Conservation (phyloP, 2,329 filamentous ascomycete genomes). For the Penicillium sp. region DNA sequence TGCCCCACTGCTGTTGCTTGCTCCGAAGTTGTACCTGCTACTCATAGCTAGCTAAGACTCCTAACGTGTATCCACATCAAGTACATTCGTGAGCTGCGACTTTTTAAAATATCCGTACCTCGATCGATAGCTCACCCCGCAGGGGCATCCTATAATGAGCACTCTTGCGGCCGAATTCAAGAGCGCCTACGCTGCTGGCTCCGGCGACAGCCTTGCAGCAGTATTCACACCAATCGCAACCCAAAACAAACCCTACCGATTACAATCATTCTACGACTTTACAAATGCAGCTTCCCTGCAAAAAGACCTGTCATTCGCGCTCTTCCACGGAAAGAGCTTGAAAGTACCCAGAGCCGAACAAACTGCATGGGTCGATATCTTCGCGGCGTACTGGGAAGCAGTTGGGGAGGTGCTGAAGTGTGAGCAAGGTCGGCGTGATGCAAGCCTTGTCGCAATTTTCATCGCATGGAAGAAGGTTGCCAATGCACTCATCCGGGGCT, state of each 20-base stretch:
- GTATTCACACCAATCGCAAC: conserved; percentile 72
- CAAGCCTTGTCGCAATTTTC: conserved; percentile 81
- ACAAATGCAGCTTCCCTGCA: conserved; percentile 66
- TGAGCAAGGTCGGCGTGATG: conserved; percentile 52
- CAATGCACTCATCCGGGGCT: conserved; percentile 74
- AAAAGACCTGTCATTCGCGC: conserved; percentile 66
- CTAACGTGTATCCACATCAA: background rate
- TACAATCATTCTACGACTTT: conserved; percentile 69
- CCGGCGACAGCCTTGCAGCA: conserved; percentile 71
- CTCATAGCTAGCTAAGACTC: background rate
- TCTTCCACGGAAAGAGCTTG: conserved; percentile 61
- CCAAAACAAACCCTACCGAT: conserved; percentile 59
- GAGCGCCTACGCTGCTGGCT: conserved; percentile 60
- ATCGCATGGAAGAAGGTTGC: conserved; percentile 84
- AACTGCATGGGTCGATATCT: conserved; percentile 83
- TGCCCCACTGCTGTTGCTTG: background rate
- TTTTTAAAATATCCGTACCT: background rate
- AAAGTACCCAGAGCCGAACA: conserved; percentile 66
- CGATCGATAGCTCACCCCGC: background rate
- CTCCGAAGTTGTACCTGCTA: background rate
- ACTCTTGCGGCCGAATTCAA: conserved; percentile 71
- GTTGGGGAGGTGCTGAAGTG: conserved; percentile 68
- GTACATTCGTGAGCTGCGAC: background rate
- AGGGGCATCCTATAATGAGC: conserved; percentile 58
- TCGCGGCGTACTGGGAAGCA: conserved; percentile 79